phyloP scores from a whole-genome alignment of 2,329 filamentous ascomycete genomes.

The Apiospora malaysiana region DNA sequence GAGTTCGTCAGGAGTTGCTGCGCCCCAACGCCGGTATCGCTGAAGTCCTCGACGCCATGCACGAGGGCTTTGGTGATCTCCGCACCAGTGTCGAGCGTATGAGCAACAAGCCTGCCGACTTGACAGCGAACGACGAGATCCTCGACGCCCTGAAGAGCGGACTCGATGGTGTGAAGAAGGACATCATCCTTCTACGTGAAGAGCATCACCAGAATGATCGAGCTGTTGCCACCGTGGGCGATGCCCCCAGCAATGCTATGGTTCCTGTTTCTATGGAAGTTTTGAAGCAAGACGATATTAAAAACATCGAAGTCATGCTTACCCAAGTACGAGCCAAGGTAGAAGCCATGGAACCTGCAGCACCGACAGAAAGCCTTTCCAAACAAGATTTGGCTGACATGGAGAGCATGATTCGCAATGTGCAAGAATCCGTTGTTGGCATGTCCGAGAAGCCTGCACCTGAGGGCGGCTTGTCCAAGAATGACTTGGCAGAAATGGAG shows the following conservation, averaged over 20 bases:
- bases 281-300: conserved; percentile 75
- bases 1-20: conserved; percentile 77
- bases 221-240: conserved; percentile 46
- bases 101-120: conserved; percentile 78
- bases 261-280: conserved; percentile 51
- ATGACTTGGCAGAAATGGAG: conserved; percentile 47
- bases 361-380: conserved; percentile 42
- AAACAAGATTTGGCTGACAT: conserved; percentile 47
- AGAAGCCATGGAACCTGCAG: conserved; percentile 71
- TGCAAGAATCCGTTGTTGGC: conserved; percentile 46
- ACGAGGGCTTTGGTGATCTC: conserved; percentile 83
- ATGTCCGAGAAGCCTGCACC: conserved; percentile 30
- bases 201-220: conserved; percentile 40
- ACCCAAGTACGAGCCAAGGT: conserved; percentile 84
- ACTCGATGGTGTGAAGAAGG: conserved; percentile 73
- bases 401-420: conserved; percentile 53
- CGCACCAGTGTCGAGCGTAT: conserved; percentile 78
- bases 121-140: conserved; percentile 88
- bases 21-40: conserved; percentile 73
- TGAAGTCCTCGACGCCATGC: conserved; percentile 87
- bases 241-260: conserved; percentile 55
- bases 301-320: conserved; percentile 84
- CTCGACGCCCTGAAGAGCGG: conserved; percentile 87
- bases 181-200: conserved; percentile 80
- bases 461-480: conserved; percentile 49